Base-by-base conservation (phyloP, 1,139 yeast genomes). In the Arxiozyma bovina region DNA sequence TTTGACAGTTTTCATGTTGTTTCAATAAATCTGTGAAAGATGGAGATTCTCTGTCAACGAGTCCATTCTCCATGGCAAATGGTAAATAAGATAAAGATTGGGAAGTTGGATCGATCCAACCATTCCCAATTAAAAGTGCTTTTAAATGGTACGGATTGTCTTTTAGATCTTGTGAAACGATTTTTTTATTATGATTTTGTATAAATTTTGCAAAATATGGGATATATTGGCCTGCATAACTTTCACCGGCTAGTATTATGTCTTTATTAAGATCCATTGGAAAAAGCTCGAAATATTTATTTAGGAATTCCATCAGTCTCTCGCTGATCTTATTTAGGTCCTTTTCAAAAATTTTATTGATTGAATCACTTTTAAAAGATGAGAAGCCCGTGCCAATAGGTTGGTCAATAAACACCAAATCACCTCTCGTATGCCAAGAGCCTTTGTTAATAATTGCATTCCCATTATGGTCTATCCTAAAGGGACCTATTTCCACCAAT, bases 321-420 rank as follows among this genome's bases (percentile, higher is more conserved):
- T 68, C 70, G 0, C 85, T 80, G 3, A 85, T 79, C 42, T 79
- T 77, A 45, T 72, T 73, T 54, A 93, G 74, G 58, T 86, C 89
- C 43, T 72, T 73, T 53, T 83, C 82, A 61, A 77, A 85, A 1
- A 45, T 42, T 6, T 70, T 48, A 23, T 50, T 71, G 18, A 48
- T 52, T 9, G 40, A 25, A 4, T 70, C 52, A 27, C 49, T 71
- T 15, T 54, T 52, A 25, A 50, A 44, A 57, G 75, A 80, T 56
- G 96, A 86, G 69, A 87, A 88, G 0, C 99, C 99, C 1, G 96
- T 90, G 3, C 97, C 97, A 20, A 86, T 82, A 0, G 99, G 99
- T 70, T 93, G 98, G 70, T 93, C 99, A 18, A 94, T 84, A 69
- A 87, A 93, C 11, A 93, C 76, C 54, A 94, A 64, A 64, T 91